Evolutionary conservation across 345 rosid species (phyloP).

Genomic region (Cardamine chenopodiifolia): DNA sequence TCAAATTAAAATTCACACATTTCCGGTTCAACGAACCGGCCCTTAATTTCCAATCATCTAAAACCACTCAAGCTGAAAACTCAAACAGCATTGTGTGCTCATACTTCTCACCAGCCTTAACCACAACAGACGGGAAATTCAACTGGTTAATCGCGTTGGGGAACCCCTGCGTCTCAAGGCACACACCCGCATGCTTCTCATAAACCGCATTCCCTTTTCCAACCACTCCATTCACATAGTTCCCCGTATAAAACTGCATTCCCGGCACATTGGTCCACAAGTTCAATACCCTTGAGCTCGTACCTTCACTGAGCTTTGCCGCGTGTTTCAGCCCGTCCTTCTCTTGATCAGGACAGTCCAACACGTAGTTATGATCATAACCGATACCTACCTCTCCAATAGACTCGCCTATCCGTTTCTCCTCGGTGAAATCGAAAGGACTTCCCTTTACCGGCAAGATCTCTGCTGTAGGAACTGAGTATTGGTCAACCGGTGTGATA

Average conservation of each 20-base stretch:
- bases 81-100: conserved; percentile 76
- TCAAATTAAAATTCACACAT: background rate
- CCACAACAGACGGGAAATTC: conserved; percentile 77
- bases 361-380: conserved; percentile 87
- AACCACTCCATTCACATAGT: conserved; percentile 72
- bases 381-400: conserved; percentile 83
- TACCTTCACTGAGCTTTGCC: conserved; percentile 64
- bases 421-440: conserved; percentile 78
- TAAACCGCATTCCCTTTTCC: conserved; percentile 84
- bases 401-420: conserved; percentile 66
- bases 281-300: conserved; percentile 68
- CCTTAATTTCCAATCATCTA: conserved; percentile 19
- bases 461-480: conserved; percentile 85
- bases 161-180: conserved; percentile 93
- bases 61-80: conserved; percentile 56
- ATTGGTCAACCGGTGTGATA: conserved; percentile 77
- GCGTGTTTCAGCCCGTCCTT: conserved; percentile 71
- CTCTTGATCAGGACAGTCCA: conserved; percentile 66
- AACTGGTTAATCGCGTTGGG: conserved; percentile 83
- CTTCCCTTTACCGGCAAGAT: conserved; percentile 72
- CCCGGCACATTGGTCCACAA: conserved; percentile 89
- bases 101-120: conserved; percentile 82
- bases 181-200: conserved; percentile 76
- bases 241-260: conserved; percentile 85
- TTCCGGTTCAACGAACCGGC: background rate